A percentile compares a stretch with the other conserved stretches of the same genome.
phyloP scores from a whole-genome alignment of 306 rosid species.

The Lupinus albus region DNA sequence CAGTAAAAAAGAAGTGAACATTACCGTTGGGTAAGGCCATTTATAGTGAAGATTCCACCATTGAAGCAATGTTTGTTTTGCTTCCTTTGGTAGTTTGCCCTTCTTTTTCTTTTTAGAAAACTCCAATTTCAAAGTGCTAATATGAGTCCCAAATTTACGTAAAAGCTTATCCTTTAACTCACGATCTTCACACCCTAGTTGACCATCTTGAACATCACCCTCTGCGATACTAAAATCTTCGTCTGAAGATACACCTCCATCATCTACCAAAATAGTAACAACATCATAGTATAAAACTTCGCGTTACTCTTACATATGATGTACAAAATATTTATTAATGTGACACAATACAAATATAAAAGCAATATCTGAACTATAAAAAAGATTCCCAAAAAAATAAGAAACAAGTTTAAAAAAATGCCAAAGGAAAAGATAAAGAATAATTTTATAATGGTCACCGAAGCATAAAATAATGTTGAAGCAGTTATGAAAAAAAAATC shows the following conservation, averaged over 20 bases:
- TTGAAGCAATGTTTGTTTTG: conserved; percentile 71
- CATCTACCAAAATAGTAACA: conserved; percentile 51
- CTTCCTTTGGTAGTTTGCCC: conserved; percentile 92
- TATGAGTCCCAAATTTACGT: conserved; percentile 82
- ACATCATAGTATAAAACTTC: not conserved
- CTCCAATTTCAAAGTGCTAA: conserved; percentile 74
- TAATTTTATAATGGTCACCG: too few species aligned
- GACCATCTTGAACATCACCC: conserved; percentile 63
- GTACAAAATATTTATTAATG: not conserved
- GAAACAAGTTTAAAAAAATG: too few species aligned
- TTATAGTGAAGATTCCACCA: conserved; percentile 91
- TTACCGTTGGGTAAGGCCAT: conserved; percentile 99
- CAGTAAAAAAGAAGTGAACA: not conserved
- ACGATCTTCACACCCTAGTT: conserved; percentile 59
- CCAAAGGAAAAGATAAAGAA: too few species aligned
- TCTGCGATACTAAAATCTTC: conserved; percentile 77
- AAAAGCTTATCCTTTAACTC: conserved; percentile 81
- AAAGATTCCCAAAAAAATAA: too few species aligned
- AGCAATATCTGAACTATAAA: too few species aligned
- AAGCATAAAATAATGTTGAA: too few species aligned
- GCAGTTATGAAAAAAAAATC: not conserved
- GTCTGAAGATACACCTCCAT: conserved; percentile 73
- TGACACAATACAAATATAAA: too few species aligned
- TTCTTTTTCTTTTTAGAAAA: conserved; percentile 91
- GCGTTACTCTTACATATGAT: too few species aligned